Evolutionary conservation across 1,284 basidiomycete genomes (phyloP).

Genomic region (Macrocybe sp.): DNA sequence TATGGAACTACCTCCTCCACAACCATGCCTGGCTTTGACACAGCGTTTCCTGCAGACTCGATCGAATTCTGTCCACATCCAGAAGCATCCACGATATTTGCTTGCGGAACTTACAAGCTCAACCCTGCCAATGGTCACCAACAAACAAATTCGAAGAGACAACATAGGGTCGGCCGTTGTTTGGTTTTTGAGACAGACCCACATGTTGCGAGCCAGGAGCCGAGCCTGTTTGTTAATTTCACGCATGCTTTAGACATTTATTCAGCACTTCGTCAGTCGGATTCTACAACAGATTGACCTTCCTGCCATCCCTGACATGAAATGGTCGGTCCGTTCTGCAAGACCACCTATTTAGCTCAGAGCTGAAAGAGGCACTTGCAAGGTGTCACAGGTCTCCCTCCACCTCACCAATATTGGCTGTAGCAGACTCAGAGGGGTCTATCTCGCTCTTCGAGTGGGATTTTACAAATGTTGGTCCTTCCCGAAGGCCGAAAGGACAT

Average conservation of each 20-base stretch:
- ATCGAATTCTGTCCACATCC: constrained; percentile 84
- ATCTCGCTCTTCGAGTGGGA: constrained; percentile 60
- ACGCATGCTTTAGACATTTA: not conserved
- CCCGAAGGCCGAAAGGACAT: no score
- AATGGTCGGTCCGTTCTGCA: constrained; percentile 56
- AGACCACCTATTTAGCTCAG: not conserved
- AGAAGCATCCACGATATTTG: constrained; percentile 58
- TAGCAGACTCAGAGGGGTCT: constrained; percentile 83
- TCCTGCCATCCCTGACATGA: constrained; percentile 88
- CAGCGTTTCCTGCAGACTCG: constrained; percentile 82
- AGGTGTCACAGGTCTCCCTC: constrained; percentile 55
- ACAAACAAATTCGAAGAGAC: constrained; percentile 6
- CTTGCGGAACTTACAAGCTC: constrained; percentile 88
- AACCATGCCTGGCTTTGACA: constrained; percentile 47
- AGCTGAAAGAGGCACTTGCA: no score
- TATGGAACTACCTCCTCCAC: not conserved
- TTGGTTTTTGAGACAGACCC: constrained; percentile 53
- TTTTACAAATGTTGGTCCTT: constrained; percentile 37
- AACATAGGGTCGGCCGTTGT: constrained; percentile 60
- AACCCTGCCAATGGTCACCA: constrained; percentile 26
- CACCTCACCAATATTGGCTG: constrained; percentile 47
- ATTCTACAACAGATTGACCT: constrained; percentile 68
- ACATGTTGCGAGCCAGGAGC: constrained; percentile 15
- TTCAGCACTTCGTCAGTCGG: constrained; percentile 35
- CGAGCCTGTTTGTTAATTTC: constrained; percentile 13